phyloP scores from a whole-genome alignment of 805 yeast species.

The Lipomyces mesembrius region DNA sequence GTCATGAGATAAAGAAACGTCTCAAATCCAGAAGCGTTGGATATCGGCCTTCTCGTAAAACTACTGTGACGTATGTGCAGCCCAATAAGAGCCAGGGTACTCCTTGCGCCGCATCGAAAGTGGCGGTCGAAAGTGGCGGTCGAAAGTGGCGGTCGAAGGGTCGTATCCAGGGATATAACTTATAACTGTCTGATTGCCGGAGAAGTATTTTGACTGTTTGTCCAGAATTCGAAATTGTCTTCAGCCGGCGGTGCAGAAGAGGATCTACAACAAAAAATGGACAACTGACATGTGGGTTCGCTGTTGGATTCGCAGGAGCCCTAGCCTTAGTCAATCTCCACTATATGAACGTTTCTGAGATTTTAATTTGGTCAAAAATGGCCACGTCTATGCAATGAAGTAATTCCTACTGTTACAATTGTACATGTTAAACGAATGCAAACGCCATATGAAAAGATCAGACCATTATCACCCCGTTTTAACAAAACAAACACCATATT shows the following conservation, averaged over 20 bases:
- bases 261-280: not conserved
- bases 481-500: not conserved
- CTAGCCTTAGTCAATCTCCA: not conserved
- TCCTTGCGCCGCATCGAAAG: not conserved
- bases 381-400: not conserved
- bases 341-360: not conserved
- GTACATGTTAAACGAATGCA: not conserved
- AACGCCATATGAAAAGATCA: not conserved
- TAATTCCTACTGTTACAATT: not conserved
- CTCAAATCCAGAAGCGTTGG: no score
- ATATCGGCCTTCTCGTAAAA: no score
- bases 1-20: no score
- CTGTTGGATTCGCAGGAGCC: not conserved
- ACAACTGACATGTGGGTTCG: not conserved
- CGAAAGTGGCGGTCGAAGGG: not conserved
- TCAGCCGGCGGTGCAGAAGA: not conserved
- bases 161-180: no score
- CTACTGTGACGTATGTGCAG: no score
- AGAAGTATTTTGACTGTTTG: not conserved
- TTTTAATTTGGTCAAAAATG: not conserved
- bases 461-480: not conserved
- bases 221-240: not conserved
- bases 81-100: no score
- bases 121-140: no score
- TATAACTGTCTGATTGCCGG: not conserved